These are phyloP conservation scores for Acanthamoeba lenticulata DNA, from an alignment of 208 protist genomes.

Conservation along the genomic window DNA sequence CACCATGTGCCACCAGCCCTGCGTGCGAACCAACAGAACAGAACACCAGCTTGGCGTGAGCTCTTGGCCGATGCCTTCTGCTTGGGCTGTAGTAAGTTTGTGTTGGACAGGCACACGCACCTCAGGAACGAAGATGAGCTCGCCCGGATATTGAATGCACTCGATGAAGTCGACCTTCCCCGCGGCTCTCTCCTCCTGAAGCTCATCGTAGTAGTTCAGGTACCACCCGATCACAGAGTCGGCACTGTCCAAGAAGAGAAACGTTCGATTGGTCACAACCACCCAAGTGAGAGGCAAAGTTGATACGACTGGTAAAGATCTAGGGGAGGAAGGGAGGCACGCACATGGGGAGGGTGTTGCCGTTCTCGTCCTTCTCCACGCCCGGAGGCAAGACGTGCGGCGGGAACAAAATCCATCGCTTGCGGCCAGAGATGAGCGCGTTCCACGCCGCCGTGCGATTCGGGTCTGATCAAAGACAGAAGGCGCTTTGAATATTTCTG, in stretches of 20 bases:
- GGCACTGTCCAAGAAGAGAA: not conserved
- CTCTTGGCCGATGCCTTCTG: not conserved
- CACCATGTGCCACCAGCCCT: slow-evolving; percentile 79
- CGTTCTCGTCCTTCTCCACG: slow-evolving; percentile 51
- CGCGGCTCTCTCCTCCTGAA: slow-evolving; percentile 31
- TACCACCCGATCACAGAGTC: slow-evolving; percentile 74
- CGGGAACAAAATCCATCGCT: slow-evolving; percentile 79
- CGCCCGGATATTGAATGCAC: slow-evolving; percentile 72
- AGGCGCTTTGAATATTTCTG: not conserved
- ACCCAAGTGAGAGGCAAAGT: not conserved
- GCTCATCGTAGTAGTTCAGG: slow-evolving; percentile 74
- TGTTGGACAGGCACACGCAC: not conserved
- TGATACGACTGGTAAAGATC: not conserved
- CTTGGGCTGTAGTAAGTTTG: not conserved
- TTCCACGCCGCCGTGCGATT: slow-evolving; percentile 78
- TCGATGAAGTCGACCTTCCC: slow-evolving; percentile 70
- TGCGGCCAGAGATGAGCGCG: slow-evolving; percentile 68
- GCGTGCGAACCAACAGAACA: slow-evolving; percentile 68
- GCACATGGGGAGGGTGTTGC: slow-evolving; percentile 40
- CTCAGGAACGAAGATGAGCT: slow-evolving; percentile 76
- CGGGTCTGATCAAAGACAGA: slow-evolving; percentile 58
- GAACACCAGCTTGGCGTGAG: not conserved
- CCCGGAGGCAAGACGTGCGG: slow-evolving; percentile 70
- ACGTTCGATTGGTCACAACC: too few relatives aligned
- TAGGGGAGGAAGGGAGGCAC: not conserved